These are phyloP conservation scores for Bryum argenteum DNA, from an alignment of 225 moss, liverwort and hornwort genomes.

Conservation along the genomic window DNA sequence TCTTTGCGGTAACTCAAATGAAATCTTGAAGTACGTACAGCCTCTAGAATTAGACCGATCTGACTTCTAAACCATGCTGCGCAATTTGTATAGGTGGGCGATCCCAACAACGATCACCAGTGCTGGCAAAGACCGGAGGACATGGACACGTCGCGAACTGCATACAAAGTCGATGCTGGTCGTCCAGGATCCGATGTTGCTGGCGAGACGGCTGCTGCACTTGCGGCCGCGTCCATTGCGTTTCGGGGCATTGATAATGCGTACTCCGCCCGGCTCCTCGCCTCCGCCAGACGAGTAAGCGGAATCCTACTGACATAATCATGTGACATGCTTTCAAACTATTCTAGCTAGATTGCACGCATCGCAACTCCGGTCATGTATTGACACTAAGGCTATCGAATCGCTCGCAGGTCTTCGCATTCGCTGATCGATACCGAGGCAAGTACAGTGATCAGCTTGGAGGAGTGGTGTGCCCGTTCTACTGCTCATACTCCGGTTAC, in stretches of 20 bases:
- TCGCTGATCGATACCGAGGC: constrained; percentile 48
- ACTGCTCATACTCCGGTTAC: constrained; percentile 51
- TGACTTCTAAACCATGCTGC: background rate
- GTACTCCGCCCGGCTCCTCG: constrained; percentile 61
- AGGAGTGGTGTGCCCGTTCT: constrained; percentile 48
- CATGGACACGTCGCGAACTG: constrained; percentile 63
- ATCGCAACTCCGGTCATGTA: background rate
- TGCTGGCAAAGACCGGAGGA: constrained; percentile 91
- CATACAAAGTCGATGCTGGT: constrained; percentile 62
- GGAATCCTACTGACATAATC: background rate
- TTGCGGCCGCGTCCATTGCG: constrained; percentile 40
- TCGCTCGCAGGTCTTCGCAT: constrained; percentile 39
- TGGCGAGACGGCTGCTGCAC: constrained; percentile 48
- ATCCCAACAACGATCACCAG: constrained; percentile 55
- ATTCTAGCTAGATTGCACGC: too few relatives aligned
- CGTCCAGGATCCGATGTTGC: constrained; percentile 46
- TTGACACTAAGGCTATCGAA: background rate
- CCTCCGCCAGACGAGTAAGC: constrained; percentile 54
- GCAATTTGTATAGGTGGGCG: constrained; percentile 33
- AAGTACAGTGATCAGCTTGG: constrained; percentile 41
- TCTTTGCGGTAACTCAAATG: too few relatives aligned
- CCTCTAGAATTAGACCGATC: too few relatives aligned
- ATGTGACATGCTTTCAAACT: background rate
- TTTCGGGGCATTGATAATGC: constrained; percentile 41
- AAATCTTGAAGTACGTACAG: too few relatives aligned